Conservation (phyloP, 2,329 filamentous ascomycete species). For the Colletotrichum musicola region DNA sequence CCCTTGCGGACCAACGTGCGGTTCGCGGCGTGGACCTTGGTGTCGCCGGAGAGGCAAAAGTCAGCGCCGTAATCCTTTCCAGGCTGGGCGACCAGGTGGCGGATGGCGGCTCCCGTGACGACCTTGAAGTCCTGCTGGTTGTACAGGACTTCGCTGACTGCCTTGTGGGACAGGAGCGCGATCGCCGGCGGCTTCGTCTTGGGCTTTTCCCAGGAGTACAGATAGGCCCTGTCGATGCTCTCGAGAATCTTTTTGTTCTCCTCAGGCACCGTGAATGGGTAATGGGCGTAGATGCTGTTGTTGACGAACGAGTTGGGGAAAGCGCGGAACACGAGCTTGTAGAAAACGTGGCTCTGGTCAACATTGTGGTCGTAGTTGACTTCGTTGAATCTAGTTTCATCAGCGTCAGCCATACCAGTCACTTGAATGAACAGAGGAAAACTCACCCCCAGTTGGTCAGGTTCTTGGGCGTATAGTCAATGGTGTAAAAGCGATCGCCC, state of each 20-base stretch:
- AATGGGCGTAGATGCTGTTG: slow-evolving; percentile 75
- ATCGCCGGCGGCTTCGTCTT: slow-evolving; percentile 57
- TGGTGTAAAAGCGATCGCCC: slow-evolving; percentile 74
- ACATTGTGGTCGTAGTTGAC: slow-evolving; percentile 68
- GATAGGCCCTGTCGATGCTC: slow-evolving; percentile 64
- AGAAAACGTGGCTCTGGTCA: slow-evolving; percentile 74
- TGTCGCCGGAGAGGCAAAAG: slow-evolving; percentile 64
- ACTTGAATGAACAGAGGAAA: background rate
- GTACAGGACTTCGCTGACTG: slow-evolving; percentile 64
- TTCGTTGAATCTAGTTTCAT: slow-evolving; percentile 51
- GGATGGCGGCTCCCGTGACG: slow-evolving; percentile 67
- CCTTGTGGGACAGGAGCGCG: slow-evolving; percentile 65
- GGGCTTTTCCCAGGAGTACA: slow-evolving; percentile 71
- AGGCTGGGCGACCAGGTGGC: slow-evolving; percentile 65
- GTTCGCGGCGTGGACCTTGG: slow-evolving; percentile 52
- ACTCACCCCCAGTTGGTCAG: slow-evolving; percentile 76
- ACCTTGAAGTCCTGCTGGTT: slow-evolving; percentile 69
- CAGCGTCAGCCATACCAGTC: background rate
- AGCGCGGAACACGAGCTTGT: slow-evolving; percentile 73
- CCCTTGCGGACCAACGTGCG: slow-evolving; percentile 59
- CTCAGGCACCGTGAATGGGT: slow-evolving; percentile 54
- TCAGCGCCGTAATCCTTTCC: slow-evolving; percentile 51
- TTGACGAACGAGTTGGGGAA: slow-evolving; percentile 73
- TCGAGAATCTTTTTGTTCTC: slow-evolving; percentile 73
- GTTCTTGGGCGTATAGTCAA: slow-evolving; percentile 69